Percentiles rank a stretch among this genome's conserved stretches.
Evolutionary conservation across 495 filamentous ascomycete genomes (phyloP).

Genomic region (Penicillium bialowiezense): DNA sequence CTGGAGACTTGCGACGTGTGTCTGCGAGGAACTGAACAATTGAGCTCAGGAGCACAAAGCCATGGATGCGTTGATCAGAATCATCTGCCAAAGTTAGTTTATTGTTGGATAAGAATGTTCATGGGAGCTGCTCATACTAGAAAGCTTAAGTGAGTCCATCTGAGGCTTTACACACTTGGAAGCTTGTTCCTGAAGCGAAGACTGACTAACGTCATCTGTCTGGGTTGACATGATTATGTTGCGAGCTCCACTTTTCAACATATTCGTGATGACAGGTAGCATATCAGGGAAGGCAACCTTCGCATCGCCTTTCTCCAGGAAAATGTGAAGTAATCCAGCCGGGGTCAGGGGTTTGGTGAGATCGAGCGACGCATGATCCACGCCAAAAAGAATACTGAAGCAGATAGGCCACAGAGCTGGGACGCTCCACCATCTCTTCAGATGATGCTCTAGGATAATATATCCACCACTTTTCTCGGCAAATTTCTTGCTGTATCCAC

Average conservation of each 20-base stretch:
- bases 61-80: slow-evolving; percentile 16
- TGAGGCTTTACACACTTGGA: slow-evolving; percentile 11
- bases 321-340: slow-evolving; percentile 67
- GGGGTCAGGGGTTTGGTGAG: slow-evolving; percentile 71
- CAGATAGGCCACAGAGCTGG: slow-evolving; percentile 83
- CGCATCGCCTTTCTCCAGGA: slow-evolving; percentile 51
- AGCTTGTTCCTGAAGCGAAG: slow-evolving; percentile 8
- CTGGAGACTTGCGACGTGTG: slow-evolving; percentile 66
- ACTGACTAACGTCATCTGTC: neutral
- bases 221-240: slow-evolving; percentile 32
- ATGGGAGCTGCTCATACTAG: slow-evolving; percentile 14
- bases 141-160: slow-evolving; percentile 16
- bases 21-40: slow-evolving; percentile 77
- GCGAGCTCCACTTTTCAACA: slow-evolving; percentile 80
- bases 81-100: slow-evolving; percentile 12
- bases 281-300: slow-evolving; percentile 75
- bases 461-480: slow-evolving; percentile 82
- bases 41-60: slow-evolving; percentile 56
- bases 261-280: slow-evolving; percentile 74
- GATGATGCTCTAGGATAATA: slow-evolving; percentile 71
- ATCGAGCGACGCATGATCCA: slow-evolving; percentile 72
- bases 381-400: slow-evolving; percentile 84
- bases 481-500: slow-evolving; percentile 79
- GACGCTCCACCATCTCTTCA: slow-evolving; percentile 88
- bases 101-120: neutral